A percentile compares a stretch with the other conserved stretches of the same genome.
phyloP scores from a whole-genome alignment of 2,329 filamentous ascomycete species.

The Thelonectria blattea region DNA sequence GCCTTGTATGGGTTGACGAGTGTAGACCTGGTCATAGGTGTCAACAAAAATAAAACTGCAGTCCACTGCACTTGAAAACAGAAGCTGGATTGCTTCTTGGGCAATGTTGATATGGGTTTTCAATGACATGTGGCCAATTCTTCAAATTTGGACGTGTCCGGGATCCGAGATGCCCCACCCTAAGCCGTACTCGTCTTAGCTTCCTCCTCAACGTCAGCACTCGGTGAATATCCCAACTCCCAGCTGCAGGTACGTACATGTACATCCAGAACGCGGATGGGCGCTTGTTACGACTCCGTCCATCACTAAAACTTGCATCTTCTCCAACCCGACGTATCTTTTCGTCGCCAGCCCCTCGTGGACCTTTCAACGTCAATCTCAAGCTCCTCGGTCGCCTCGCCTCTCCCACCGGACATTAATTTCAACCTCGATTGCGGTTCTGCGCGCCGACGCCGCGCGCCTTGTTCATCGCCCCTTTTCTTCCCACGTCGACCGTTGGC shows the following conservation, averaged over 20 bases:
- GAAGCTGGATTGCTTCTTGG: no score
- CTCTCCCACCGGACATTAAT: neutral
- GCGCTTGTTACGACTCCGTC: slow-evolving; percentile 9
- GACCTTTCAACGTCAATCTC: slow-evolving; percentile 1
- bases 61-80: no score
- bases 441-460: slow-evolving; percentile 3
- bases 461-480: slow-evolving; percentile 9
- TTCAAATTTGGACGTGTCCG: no score
- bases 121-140: no score
- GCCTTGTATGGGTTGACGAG: no score
- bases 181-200: no score
- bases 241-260: neutral
- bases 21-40: no score
- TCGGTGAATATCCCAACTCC: neutral
- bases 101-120: no score
- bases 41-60: no score
- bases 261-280: slow-evolving; percentile 6
- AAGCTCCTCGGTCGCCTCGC: neutral
- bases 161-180: no score
- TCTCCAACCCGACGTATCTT: slow-evolving; percentile 21
- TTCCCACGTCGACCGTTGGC: neutral
- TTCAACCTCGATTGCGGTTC: neutral
- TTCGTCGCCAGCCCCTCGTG: slow-evolving; percentile 11
- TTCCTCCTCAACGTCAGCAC: no score
- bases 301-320: slow-evolving; percentile 19